Percentiles rank a stretch among this genome's conserved stretches.
These are phyloP conservation scores for Phytophthora colocasiae DNA, from an alignment of 352 stramenopile species.

Conservation along the genomic window DNA sequence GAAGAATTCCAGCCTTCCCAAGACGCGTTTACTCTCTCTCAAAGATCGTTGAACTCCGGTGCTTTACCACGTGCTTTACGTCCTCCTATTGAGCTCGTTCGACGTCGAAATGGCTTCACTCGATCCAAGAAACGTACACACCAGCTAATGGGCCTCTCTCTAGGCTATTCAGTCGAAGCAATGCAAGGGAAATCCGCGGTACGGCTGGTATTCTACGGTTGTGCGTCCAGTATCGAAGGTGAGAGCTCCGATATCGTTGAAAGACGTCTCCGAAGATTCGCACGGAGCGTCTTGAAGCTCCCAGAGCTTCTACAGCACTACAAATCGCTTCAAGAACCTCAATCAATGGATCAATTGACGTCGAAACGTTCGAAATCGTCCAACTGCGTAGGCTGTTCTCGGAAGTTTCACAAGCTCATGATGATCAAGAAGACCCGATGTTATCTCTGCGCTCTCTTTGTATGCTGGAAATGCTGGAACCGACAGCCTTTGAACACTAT, in stretches of 20 bases:
- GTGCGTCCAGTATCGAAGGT: not conserved
- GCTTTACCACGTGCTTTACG: constrained; percentile 25
- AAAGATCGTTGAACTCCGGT: constrained; percentile 37
- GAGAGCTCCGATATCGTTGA: constrained; percentile 1
- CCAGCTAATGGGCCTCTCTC: constrained; percentile 17
- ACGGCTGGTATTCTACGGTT: constrained; percentile 25
- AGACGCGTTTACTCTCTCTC: constrained; percentile 30
- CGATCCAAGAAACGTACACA: constrained; percentile 21
- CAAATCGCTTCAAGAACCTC: constrained; percentile 17
- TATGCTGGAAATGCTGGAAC: constrained; percentile 41
- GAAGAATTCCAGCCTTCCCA: constrained; percentile 23
- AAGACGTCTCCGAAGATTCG: constrained; percentile 19
- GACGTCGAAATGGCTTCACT: constrained; percentile 14
- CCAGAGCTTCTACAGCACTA: constrained; percentile 22
- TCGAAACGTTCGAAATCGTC: not conserved
- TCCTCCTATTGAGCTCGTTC: constrained; percentile 27
- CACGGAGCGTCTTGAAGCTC: constrained; percentile 21
- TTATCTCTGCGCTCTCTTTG: constrained; percentile 43
- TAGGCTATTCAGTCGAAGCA: constrained; percentile 24
- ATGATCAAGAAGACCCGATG: constrained; percentile 40
- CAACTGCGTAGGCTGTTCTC: constrained; percentile 59
- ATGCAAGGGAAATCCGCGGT: constrained; percentile 17
- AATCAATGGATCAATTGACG: constrained; percentile 4
- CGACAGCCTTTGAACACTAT: constrained; percentile 37
- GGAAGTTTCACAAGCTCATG: constrained; percentile 37